Evolutionary conservation across 1,139 yeast genomes (phyloP), one percentile per base, ranked within the genome.

Genomic region (Yamadazyma spencermartinsiae): DNA sequence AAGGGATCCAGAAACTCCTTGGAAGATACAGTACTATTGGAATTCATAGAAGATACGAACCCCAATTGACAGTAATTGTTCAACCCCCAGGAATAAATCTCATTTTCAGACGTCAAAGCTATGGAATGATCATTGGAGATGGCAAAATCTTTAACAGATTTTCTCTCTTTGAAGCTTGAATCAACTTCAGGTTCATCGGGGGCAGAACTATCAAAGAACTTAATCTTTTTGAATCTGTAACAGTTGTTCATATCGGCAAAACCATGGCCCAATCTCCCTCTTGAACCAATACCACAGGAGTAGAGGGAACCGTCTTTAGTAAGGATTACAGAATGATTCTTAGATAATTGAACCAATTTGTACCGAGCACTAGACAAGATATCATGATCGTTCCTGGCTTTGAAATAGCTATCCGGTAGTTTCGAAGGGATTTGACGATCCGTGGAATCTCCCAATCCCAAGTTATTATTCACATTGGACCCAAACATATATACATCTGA

Each of bases 21-120:
- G 48, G 47, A 43, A 14, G 44, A 46, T 11, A 46, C 39, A 2
- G 52, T 41, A 24, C 14, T 28, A 11, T 19, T 12, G 2, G 27
- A 17, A 9, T 48, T 37, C 16, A 68, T 66, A 1, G 77, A 65
- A 1, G 37, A 36, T 0, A 64, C 54, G 46, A 73, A 75, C 0
- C 95, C 95, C 14, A 87, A 61, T 55, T 87, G 95, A 15, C 74
- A 74, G 52, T 60, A 74, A 20, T 70, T 67, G 52, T 87, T 87
- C 43, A 80, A 67, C 0, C 97, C 97, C 95, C 96, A 89, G 0
- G 90, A 62, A 47, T 70, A 85, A 2, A 87, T 65, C 14, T 71
- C 72, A 28, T 82, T 81, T 9, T 61, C 53, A 1, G 63, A 51
- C 1, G 85, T 75, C 17, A 86, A 53, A 0, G 57, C 73, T 19